Evolutionary conservation across 1,284 basidiomycete species (phyloP), one percentile per base, ranked within the genome.

Genomic region (Agaricales sp.): DNA sequence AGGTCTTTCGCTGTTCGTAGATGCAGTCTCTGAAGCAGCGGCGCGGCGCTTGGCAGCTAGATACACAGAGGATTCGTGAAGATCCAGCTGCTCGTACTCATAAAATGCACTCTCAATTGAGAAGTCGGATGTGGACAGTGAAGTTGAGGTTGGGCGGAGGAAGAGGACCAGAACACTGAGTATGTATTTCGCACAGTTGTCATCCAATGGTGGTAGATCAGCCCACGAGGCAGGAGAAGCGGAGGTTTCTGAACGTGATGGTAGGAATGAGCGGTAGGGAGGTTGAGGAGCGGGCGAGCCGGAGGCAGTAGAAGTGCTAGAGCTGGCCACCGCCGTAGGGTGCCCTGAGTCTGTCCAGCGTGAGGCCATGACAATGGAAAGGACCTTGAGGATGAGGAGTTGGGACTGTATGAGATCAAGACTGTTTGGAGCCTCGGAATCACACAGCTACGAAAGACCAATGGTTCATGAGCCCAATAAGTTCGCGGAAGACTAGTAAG

Each of bases 361-460:
- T 19, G 87, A 82, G 11, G 87, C 80, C 71, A 96, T 78, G 53
- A 78, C 80, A 60, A 77, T 75, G 26, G 85, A 78, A 16, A 97
- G 68, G 38, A 95, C 80, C 65, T 95, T 92, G 56, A 96, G 74
- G 23, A 96, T 67, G 58, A 92, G 92, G 1, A 96, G 73, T 62
- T 95, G 90, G 0, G 92, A 95, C 59, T 95, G 91, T 4, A 95
- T 75, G 47, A 86, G 76, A 54, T 90, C 84, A 20, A 87, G 39
- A 8, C 6, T 41, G n/a, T 20, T 6, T 8, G 39, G 6, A 8
- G 39, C 8, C 19, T 41, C 39, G 13, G 19, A 6, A 16, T 41
- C 8, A 16, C 18, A 8, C 39, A 41, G 6, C 18, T 41, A 16
- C 39, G 6, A 20, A 70, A 0, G 80, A 73, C 51, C 77, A n/a